Conservation (phyloP, 2,329 filamentous ascomycete species). For the Clonostachys rhizophaga region DNA sequence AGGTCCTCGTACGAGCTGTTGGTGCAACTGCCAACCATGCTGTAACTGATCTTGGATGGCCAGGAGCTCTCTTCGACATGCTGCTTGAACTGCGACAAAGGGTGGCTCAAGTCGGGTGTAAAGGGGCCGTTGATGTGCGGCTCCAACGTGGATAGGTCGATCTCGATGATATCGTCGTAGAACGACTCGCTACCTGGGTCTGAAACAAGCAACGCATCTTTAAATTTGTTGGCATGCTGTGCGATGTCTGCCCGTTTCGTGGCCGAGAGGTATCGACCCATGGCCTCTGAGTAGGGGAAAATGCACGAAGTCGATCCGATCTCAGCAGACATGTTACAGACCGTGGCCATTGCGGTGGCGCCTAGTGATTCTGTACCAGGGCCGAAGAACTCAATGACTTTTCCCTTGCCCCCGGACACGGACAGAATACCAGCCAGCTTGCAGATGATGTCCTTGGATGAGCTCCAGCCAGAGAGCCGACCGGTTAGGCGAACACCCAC, state of each 20-base stretch:
- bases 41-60: constrained; percentile 18
- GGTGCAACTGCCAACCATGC: constrained; percentile 25
- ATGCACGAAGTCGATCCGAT: constrained; percentile 27
- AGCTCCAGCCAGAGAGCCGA: constrained; percentile 19
- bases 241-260: constrained; percentile 18
- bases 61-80: constrained; percentile 17
- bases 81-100: constrained; percentile 18
- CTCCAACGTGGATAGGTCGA: constrained; percentile 22
- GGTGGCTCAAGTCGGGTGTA: constrained; percentile 23
- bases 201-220: constrained; percentile 13
- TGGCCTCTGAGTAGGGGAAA: constrained; percentile 24
- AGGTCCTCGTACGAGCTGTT: constrained; percentile 29
- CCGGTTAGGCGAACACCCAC: constrained; percentile 22
- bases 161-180: constrained; percentile 25
- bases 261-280: constrained; percentile 20
- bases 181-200: constrained; percentile 19
- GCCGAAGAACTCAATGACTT: constrained; percentile 27
- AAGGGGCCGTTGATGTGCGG: constrained; percentile 27
- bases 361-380: constrained; percentile 20
- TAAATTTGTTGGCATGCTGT: constrained; percentile 11
- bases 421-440: constrained; percentile 25
- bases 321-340: constrained; percentile 30
- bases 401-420: constrained; percentile 24
- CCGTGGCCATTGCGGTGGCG: constrained; percentile 27
- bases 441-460: constrained; percentile 27